phyloP scores from a whole-genome alignment of 164 flowering plant genomes.

The Stephania yunnanensis region DNA sequence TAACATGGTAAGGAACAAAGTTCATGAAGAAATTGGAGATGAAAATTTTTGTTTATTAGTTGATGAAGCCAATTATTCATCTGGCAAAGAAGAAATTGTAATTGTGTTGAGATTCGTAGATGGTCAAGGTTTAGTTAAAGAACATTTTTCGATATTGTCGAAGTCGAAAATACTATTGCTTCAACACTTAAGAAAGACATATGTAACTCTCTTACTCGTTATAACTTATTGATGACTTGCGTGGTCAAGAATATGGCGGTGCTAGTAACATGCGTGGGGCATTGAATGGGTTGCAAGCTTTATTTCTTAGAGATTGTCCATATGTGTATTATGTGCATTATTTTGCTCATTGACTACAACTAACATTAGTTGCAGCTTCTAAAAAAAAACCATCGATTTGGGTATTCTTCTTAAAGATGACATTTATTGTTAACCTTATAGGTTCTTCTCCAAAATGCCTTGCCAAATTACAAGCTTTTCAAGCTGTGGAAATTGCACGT shows the following conservation, averaged over 20 bases:
- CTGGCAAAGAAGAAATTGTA: slow-evolving; percentile 17
- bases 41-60: slow-evolving; percentile 21
- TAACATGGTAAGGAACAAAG: not conserved
- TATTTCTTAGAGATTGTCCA: too few species aligned
- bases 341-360: not conserved
- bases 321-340: too few species aligned
- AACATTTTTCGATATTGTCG: slow-evolving; percentile 1
- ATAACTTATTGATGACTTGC: too few species aligned
- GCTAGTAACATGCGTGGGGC: not conserved
- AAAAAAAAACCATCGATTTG: not conserved
- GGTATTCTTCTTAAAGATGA: not conserved
- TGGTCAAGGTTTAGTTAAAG: slow-evolving; percentile 5
- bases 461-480: too few species aligned
- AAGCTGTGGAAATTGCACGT: too few species aligned
- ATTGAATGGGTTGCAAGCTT: not conserved
- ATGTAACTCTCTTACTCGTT: not conserved
- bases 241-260: not conserved
- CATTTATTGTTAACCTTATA: not conserved
- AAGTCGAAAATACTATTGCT: not conserved
- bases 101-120: slow-evolving; percentile 21
- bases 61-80: slow-evolving; percentile 19
- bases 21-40: not conserved
- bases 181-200: not conserved
- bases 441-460: not conserved
- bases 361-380: slow-evolving; percentile 1